Percentiles rank a stretch among this genome's conserved stretches.
phyloP scores from a whole-genome alignment of 306 rosid genomes.

The Macrotyloma uniflorum region DNA sequence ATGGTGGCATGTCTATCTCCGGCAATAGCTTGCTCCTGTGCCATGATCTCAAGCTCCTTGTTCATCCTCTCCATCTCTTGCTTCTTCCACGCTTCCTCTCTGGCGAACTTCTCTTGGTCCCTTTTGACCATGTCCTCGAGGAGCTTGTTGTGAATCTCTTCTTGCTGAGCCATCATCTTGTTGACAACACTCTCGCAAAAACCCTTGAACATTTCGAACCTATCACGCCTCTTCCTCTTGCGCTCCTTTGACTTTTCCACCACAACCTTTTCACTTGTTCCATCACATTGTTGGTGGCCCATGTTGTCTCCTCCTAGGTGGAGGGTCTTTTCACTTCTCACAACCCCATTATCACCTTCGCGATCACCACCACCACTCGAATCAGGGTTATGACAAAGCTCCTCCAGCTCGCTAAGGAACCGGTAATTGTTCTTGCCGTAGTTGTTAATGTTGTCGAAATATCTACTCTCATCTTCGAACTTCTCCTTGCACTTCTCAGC shows the following conservation, averaged over 20 bases:
- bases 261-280: neutral
- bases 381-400: constrained; percentile 47
- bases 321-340: constrained; percentile 19
- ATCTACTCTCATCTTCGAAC: constrained; percentile 79
- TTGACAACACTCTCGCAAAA: constrained; percentile 73
- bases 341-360: neutral
- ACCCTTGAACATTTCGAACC: constrained; percentile 66
- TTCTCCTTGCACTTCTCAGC: constrained; percentile 87
- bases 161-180: constrained; percentile 79
- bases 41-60: constrained; percentile 74
- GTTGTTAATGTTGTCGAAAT: constrained; percentile 61
- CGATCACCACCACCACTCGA: neutral
- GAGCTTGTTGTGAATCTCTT: constrained; percentile 71
- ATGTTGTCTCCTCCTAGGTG: constrained; percentile 24
- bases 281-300: constrained; percentile 22
- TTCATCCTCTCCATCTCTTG: constrained; percentile 75
- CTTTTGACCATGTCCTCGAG: constrained; percentile 74
- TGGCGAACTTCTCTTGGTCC: constrained; percentile 67
- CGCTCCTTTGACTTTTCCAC: constrained; percentile 25
- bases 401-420: constrained; percentile 64
- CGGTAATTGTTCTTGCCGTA: constrained; percentile 52
- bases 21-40: constrained; percentile 66
- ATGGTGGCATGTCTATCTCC: constrained; percentile 69
- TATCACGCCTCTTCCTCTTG: constrained; percentile 51
- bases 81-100: constrained; percentile 84